Conservation (phyloP, 176 grass and related monocot genomes). For the Cymbopogon citratus region DNA sequence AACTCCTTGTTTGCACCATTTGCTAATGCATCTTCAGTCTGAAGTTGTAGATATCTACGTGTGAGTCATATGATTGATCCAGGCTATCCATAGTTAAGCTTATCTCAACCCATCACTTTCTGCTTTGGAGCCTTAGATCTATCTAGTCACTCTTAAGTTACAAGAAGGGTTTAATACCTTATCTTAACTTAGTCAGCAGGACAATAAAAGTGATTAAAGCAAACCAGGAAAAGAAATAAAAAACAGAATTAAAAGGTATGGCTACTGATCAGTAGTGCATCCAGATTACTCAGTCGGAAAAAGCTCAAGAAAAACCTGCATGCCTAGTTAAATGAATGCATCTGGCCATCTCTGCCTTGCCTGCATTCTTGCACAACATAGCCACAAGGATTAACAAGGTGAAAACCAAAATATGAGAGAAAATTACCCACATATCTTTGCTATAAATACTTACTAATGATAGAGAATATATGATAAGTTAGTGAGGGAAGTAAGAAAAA, state of each 20-base stretch:
- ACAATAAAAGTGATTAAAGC: slow-evolving; percentile 4
- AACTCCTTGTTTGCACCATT: slow-evolving; percentile 9
- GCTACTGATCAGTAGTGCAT: background rate
- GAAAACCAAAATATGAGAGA: background rate
- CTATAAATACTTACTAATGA: background rate
- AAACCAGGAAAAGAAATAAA: background rate
- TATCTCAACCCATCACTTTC: slow-evolving; percentile 33
- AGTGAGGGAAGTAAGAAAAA: background rate
- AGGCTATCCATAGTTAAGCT: slow-evolving; percentile 34
- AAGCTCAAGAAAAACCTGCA: background rate
- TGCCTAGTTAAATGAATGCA: slow-evolving; percentile 3
- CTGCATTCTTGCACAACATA: slow-evolving; percentile 1
- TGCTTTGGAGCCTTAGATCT: slow-evolving; percentile 30
- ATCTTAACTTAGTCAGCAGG: slow-evolving; percentile 16
- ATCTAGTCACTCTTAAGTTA: slow-evolving; percentile 25
- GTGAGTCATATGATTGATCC: slow-evolving; percentile 22
- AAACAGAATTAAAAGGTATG: background rate
- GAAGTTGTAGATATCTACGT: slow-evolving; percentile 41
- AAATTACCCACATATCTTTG: background rate
- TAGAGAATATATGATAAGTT: background rate
- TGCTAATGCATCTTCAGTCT: background rate
- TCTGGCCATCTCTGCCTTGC: slow-evolving; percentile 5
- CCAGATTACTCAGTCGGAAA: slow-evolving; percentile 5
- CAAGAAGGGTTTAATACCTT: slow-evolving; percentile 20
- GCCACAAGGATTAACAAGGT: background rate